Evolutionary conservation across 2,329 filamentous ascomycete species (phyloP), one percentile per base, ranked within the genome.

Genomic region (Elsinoe batatas): DNA sequence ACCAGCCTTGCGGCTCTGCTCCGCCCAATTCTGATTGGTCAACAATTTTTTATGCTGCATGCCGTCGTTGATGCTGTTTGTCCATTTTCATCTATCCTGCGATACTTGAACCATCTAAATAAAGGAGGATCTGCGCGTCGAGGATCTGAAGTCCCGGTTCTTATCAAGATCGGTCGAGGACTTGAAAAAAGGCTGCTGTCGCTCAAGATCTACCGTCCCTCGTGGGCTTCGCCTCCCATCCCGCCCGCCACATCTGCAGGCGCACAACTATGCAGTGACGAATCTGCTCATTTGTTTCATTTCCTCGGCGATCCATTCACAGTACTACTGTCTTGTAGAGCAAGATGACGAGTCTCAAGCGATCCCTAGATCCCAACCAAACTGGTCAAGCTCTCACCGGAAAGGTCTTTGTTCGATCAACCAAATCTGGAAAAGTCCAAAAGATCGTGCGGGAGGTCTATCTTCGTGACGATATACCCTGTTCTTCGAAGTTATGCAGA

Each of bases 371-470:
- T 50, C 72, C 75, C 13, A 79, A 81, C 59, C 74, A 76, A 4
- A 72, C 75, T 56, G 79, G 83, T 30, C 77, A 84, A 46, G 95
- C 87, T 67, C 85, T 97, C 61, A 91, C 90, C 32, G 96, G 87
- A 80, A 98, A 97, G 74, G 83, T 94, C 64, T 98, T 94, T 68
- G 88, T 98, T 61, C 82, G 93, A 58, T 96, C 93, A 22, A 95
- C 91, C 47, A 91, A 88, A 72, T 93, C 84, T 71, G 93, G 93
- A 71, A 96, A 96, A 75, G 91, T 97, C 58, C 93, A 97, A 72
- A 98, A 98, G 78, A 94, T 98, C 67, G 93, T 98, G 62, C 84
- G 91, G 65, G 93, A 98, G 76, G 80, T 97, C 60, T 98, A 98
- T 72, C 79, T 98, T 59, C 83, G 93, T 70, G 88, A 91, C 73